Base-by-base conservation (phyloP, 345 rosid species). In the Pistacia atlantica region DNA sequence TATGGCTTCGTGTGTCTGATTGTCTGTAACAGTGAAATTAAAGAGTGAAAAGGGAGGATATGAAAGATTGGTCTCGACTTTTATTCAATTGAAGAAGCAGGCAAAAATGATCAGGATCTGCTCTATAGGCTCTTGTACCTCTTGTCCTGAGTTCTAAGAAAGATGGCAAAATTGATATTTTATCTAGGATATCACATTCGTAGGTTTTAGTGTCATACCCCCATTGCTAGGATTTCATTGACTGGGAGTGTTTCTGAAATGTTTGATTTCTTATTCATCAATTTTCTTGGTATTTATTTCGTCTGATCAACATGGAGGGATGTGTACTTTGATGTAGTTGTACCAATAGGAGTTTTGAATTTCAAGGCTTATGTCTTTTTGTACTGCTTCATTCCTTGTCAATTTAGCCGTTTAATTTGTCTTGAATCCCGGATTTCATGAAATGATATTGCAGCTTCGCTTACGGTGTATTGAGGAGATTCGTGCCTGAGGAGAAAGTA, bases 401-500 rank as follows among this genome's bases (percentile, higher is more conserved):
- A 28, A 14, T 51, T 59, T 60, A 51, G 67, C 33, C 11, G 12
- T 57, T 46, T 14, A 52, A 52, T 13, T 45, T 58, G 31, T 31
- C 33, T 31, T 49, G 56, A 17, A 14, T 25, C 58, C 33, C 51
- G 5, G 18, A 42, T 62, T 65, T 63, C 60, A 18, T 67, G 46
- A 72, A 67, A 58, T 63, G 25, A 49, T 68, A 33, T 79, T 8
- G 72, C 83, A 97, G 99, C 75, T 88, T 31, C 77, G 99, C 87
- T 20, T 90, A 69, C 59, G 84, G 89, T 59, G 72, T 84, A n/a
- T 71, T 97, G 84, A 91, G 91, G 86, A 91, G 98, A 83, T 75
- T 88, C 81, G 75, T 97, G 85, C 98, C 99, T 0, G 99, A 97
- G 85, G 93, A 86, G n/a, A 97, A 94, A 86, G 98, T 89, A n/a